A percentile compares a stretch with the other conserved stretches of the same genome.
Conservation (phyloP, 2,329 filamentous ascomycete genomes). For the Stemphylium beticola region DNA sequence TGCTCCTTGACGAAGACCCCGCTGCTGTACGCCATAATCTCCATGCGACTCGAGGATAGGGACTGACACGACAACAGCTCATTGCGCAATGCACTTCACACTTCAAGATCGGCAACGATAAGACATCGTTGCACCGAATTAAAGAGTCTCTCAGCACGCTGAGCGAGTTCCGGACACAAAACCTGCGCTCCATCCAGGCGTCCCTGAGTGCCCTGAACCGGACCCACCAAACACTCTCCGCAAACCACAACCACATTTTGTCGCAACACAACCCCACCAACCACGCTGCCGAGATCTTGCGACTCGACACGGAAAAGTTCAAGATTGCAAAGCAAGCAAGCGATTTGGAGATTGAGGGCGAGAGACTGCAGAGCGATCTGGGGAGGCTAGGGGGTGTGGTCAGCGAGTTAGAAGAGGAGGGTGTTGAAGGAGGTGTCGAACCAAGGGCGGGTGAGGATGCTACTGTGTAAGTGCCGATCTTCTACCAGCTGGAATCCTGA, state of each 20-base stretch:
- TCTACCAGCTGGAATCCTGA: too few species aligned
- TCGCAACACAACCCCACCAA: constrained; percentile 75
- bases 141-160: constrained; percentile 82
- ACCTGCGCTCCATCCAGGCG: constrained; percentile 57
- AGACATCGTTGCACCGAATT: constrained; percentile 80
- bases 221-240: constrained; percentile 73
- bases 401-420: constrained; percentile 84
- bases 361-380: constrained; percentile 80
- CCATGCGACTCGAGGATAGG: not conserved
- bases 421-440: constrained; percentile 73
- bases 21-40: constrained; percentile 67
- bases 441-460: constrained; percentile 58
- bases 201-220: constrained; percentile 68
- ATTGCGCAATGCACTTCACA: constrained; percentile 91
- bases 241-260: constrained; percentile 78
- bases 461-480: constrained; percentile 49
- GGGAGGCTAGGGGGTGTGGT: constrained; percentile 76
- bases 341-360: constrained; percentile 92
- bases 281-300: constrained; percentile 83
- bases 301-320: constrained; percentile 92
- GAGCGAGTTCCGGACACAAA: constrained; percentile 80
- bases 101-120: constrained; percentile 94
- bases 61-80: constrained; percentile 62
- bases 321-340: constrained; percentile 88
- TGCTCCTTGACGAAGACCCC: constrained; percentile 95